phyloP scores from a whole-genome alignment of 129 eudicot genomes.

The Helianthus tuberosus region DNA sequence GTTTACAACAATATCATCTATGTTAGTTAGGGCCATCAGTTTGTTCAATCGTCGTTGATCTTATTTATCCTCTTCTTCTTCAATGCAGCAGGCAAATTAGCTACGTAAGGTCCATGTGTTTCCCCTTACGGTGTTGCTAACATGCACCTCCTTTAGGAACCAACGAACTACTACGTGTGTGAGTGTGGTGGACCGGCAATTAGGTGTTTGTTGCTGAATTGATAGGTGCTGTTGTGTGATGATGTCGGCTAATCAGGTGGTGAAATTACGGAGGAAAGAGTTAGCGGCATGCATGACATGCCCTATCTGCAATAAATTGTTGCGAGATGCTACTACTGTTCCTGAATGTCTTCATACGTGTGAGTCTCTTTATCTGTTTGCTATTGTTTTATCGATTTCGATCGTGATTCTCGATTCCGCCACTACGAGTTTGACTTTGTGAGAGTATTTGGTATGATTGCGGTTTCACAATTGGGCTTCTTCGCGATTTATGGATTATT shows the following conservation, averaged over 20 bases:
- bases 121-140: constrained; percentile 39
- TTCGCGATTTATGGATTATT: background rate
- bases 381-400: background rate
- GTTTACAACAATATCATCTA: constrained; percentile 13
- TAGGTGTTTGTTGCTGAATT: constrained; percentile 1
- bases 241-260: constrained; percentile 74
- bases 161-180: constrained; percentile 25
- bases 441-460: constrained; percentile 14
- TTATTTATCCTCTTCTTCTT: constrained; percentile 32
- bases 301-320: constrained; percentile 77
- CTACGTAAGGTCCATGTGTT: constrained; percentile 50
- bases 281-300: constrained; percentile 98
- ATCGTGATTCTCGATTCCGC: background rate
- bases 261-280: constrained; percentile 49
- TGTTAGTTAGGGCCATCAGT: constrained; percentile 8
- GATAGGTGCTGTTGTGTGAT: constrained; percentile 22
- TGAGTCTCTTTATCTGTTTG: constrained; percentile 32
- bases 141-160: constrained; percentile 54
- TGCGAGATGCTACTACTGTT: constrained; percentile 85
- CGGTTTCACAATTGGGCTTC: constrained; percentile 24
- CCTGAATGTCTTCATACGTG: constrained; percentile 95
- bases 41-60: constrained; percentile 25
- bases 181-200: constrained; percentile 29
- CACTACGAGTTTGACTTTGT: constrained; percentile 13
- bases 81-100: constrained; percentile 41